Evolutionary conservation across 129 eudicot genomes (phyloP), one percentile per base, ranked within the genome.

Genomic region (Flaveria linearis): DNA sequence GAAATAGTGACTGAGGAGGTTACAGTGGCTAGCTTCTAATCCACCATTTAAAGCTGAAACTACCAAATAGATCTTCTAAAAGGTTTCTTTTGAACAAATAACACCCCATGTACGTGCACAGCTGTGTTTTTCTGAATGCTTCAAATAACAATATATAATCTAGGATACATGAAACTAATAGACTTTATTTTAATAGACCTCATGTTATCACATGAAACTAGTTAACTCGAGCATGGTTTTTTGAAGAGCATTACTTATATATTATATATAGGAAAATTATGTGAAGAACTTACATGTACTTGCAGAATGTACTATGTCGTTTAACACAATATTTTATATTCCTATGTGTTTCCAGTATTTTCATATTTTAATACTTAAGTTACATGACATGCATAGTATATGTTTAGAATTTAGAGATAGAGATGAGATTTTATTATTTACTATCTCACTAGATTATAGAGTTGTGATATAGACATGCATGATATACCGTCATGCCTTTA

Each of bases 351-450:
- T 17, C 61, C 13, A 45, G 3, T 45, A 45, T 45, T 2, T 45
- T 45, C 49, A 45, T 45, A 10, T 45, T 10, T 14, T 45, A 45
- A 45, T 45, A n/a, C 41, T 15, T 51, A 45, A 9, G 3, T 12
- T 45, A 45, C 36, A 30, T 30, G 49, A 49, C 61, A 55, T 51
- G 71, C 55, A 72, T 72, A 39, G 41, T 36, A 22, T 46, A 64
- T 14, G 73, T 73, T 4, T 49, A 13, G 4, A 49, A 49, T 49
- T 12, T 14, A 12, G 53, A 49, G 53, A 13, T 49, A 13, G 53
- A 49, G 7, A 45, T 9, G 53, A 49, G 17, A 47, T 49, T 49
- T 49, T 49, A 13, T 49, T 49, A 49, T 49, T 49, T 4, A 12
- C 4, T 49, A 49, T 49, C 1, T 49, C 53, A 49, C 16, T 5